phyloP scores from a whole-genome alignment of 331 rosid species.

The Erythrophleum ivorense region DNA sequence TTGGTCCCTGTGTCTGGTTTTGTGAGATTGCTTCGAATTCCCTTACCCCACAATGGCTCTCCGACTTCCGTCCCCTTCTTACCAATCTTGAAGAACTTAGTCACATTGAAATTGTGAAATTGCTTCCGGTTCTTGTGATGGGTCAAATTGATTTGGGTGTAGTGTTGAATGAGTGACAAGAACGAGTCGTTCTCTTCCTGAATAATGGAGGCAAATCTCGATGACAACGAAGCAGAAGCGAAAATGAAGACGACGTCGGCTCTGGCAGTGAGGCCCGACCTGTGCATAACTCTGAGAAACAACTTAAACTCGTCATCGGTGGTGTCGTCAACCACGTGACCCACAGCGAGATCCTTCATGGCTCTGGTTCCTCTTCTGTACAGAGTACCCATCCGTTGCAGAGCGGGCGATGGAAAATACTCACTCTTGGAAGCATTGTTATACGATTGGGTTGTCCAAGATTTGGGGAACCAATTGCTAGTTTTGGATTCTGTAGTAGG shows the following conservation, averaged over 20 bases:
- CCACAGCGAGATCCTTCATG: conserved; percentile 72
- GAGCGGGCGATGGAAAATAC: conserved; percentile 40
- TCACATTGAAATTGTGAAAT: conserved; percentile 47
- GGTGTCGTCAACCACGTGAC: conserved; percentile 65
- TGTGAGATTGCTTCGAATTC: conserved; percentile 27
- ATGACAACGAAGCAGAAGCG: conserved; percentile 38
- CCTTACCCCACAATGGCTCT: conserved; percentile 84
- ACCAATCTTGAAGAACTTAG: conserved; percentile 44
- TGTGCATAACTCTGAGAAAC: conserved; percentile 66
- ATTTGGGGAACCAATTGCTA: conserved; percentile 20
- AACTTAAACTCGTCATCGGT: conserved; percentile 57
- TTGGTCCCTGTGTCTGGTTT: not conserved
- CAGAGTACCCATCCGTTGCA: conserved; percentile 82
- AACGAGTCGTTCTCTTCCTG: conserved; percentile 64
- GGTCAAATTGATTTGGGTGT: conserved; percentile 46
- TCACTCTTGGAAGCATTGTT: not conserved
- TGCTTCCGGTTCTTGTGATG: conserved; percentile 18
- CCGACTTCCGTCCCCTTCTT: conserved; percentile 34
- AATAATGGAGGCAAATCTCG: conserved; percentile 49
- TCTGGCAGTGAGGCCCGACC: conserved; percentile 70
- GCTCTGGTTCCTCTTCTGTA: conserved; percentile 74
- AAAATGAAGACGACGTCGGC: conserved; percentile 76
- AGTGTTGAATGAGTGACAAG: conserved; percentile 43
- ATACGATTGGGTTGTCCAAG: conserved; percentile 21
- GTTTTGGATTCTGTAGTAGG: not conserved